Evolutionary conservation across 805 yeast species (phyloP), one percentile per base, ranked within the genome.

Genomic region (Alloascoidea hylecoeti): DNA sequence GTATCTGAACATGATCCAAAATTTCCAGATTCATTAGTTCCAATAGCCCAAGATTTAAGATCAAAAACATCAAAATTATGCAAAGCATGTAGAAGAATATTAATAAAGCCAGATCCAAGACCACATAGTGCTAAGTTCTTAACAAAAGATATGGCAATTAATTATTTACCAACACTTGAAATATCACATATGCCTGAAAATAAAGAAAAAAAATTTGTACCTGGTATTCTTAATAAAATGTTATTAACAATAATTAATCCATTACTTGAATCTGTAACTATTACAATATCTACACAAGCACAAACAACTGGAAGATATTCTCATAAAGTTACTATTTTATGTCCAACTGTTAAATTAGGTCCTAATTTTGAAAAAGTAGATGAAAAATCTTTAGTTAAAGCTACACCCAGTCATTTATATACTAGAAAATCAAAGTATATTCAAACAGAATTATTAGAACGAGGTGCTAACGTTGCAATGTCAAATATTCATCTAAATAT

Each of bases 21-120:
- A 6, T 32, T 32, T 34, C 27, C 15, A 16, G 28, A 5, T 15
- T 16, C 19, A 2, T 19, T 33, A 13, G 42, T 43, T 5, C 63
- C 63, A 1, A n/a, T 33, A 9, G 46, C 50, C 2, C 44, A 42
- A 3, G 44, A 40, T 4, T 46, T 58, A 15, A 45, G 55, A 4
- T 47, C 56, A 3, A 49, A 55, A 33, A 41, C 41, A 15, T 30
- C 49, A 4, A 49, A 48, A 35, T 36, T 43, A 16, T 59, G 64
- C 43, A 42, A 45, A 14, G 55, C 48, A 4, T 59, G 64, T 39
- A 45, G 53, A 13, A 44, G 46, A n/a, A 34, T 46, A n/a, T 48
- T 58, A 14, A 50, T 49, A 3, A 45, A 49, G n/a, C 64, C 63
- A 0, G 57, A 49, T 5, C 42, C 46, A 5, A 42, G 41, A 34